phyloP scores from a whole-genome alignment of 2,329 filamentous ascomycete species.

The Rosellinia necatrix region DNA sequence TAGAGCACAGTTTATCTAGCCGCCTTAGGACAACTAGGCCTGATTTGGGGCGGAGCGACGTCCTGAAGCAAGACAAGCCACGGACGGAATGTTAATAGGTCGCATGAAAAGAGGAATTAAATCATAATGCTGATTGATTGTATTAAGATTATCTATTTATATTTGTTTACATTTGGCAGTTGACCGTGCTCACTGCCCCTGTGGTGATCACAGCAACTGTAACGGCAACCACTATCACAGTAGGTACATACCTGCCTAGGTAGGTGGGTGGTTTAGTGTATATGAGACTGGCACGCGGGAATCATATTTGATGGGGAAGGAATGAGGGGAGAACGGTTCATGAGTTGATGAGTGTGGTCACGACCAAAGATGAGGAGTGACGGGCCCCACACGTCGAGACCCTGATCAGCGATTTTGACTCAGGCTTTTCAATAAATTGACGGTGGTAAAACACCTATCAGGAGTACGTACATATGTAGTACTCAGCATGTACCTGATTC shows the following conservation, averaged over 20 bases:
- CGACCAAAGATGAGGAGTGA: too few relatives aligned
- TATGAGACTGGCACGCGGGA: slow-evolving; percentile 6
- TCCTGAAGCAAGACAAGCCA: slow-evolving; percentile 21
- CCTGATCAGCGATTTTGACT: too few relatives aligned
- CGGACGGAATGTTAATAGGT: not conserved
- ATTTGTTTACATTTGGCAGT: slow-evolving; percentile 13
- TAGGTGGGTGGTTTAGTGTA: not conserved
- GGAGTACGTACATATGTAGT: too few relatives aligned
- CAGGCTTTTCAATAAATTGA: not conserved
- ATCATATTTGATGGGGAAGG: too few relatives aligned
- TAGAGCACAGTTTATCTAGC: slow-evolving; percentile 7
- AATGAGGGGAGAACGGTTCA: too few relatives aligned
- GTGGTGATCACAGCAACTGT: slow-evolving; percentile 24
- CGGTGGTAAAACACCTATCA: too few relatives aligned
- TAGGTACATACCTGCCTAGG: not conserved
- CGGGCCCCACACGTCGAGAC: too few relatives aligned
- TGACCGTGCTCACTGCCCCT: slow-evolving; percentile 12
- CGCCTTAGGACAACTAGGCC: slow-evolving; percentile 1
- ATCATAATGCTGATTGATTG: slow-evolving; percentile 16
- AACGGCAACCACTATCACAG: not conserved
- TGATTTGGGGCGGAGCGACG: slow-evolving; percentile 5
- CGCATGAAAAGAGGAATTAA: slow-evolving; percentile 26
- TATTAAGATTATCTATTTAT: slow-evolving; percentile 28
- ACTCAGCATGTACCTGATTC: too few relatives aligned
- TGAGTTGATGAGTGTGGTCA: too few relatives aligned